These are phyloP conservation scores for Emiliania huxleyi DNA, from an alignment of 78 protist genomes.

Conservation along the genomic window DNA sequence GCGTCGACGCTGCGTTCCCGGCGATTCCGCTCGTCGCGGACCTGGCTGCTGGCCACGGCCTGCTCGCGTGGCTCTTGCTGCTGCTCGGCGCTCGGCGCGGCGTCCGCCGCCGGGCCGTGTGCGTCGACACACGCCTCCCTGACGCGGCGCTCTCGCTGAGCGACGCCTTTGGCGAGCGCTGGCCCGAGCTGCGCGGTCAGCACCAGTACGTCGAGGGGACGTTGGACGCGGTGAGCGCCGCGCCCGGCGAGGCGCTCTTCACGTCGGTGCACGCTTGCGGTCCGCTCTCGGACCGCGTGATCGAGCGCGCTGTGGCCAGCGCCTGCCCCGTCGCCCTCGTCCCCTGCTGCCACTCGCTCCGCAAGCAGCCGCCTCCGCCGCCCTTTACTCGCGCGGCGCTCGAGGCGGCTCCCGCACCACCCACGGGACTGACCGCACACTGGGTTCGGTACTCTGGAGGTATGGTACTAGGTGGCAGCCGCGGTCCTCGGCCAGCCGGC, in stretches of 20 bases:
- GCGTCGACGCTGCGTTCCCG: not conserved
- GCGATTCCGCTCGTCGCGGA: not conserved
- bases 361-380: not conserved
- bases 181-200: not conserved
- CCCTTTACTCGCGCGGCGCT: not conserved
- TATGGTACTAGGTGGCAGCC: too few species aligned
- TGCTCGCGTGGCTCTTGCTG: not conserved
- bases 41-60: not conserved
- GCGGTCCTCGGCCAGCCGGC: not conserved
- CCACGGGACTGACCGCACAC: too few species aligned
- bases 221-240: not conserved
- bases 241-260: not conserved
- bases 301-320: not conserved
- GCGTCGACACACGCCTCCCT: not conserved
- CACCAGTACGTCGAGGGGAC: not conserved
- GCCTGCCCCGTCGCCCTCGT: not conserved
- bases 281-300: not conserved
- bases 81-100: not conserved
- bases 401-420: too few species aligned
- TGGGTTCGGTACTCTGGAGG: too few species aligned
- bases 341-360: constrained; percentile 10
- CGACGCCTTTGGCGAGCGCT: not conserved
- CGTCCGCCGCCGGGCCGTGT: not conserved
- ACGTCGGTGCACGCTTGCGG: constrained; percentile 1
- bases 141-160: not conserved